These are phyloP conservation scores for Begonia loranthoides DNA, from an alignment of 306 rosid genomes.

Conservation along the genomic window DNA sequence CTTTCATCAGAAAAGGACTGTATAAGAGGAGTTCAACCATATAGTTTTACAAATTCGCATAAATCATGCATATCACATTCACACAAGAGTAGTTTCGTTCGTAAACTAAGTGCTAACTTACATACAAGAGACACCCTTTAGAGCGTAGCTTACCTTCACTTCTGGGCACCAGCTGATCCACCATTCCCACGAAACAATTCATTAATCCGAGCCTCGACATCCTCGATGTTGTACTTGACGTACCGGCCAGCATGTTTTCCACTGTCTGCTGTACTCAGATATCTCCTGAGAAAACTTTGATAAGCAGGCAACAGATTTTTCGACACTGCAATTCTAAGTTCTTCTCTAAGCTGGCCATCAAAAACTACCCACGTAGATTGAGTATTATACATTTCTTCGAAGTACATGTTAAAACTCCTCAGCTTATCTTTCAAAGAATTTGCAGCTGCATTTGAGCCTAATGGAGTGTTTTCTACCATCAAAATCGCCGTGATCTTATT, in stretches of 20 bases:
- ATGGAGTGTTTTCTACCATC: conserved; percentile 45
- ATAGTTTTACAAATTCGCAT: too few species aligned
- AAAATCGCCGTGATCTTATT: conserved; percentile 40
- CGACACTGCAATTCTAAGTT: conserved; percentile 41
- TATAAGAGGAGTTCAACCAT: too few species aligned
- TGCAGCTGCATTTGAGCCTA: conserved; percentile 27
- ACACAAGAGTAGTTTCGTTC: too few species aligned
- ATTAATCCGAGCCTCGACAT: conserved; percentile 35
- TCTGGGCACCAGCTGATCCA: conserved; percentile 51
- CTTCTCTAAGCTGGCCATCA: conserved; percentile 69
- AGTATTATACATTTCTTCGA: conserved; percentile 55
- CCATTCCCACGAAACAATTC: conserved; percentile 44
- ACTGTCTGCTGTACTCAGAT: conserved; percentile 35
- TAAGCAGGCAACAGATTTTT: conserved; percentile 58
- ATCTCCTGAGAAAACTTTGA: conserved; percentile 48
- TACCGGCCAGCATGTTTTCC: conserved; percentile 48
- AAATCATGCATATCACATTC: too few species aligned
- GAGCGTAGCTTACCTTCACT: conserved; percentile 19
- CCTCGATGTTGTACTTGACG: conserved; percentile 42
- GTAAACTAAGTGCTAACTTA: too few species aligned
- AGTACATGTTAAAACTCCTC: conserved; percentile 38
- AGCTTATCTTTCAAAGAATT: conserved; percentile 71
- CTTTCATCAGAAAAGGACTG: too few species aligned
- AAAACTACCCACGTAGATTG: conserved; percentile 62
- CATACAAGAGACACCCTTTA: too few species aligned